A percentile compares a stretch with the other conserved stretches of the same genome.
Evolutionary conservation across 1,284 basidiomycete genomes (phyloP).

Genomic region (Cutaneotrichosporon daszewskae): DNA sequence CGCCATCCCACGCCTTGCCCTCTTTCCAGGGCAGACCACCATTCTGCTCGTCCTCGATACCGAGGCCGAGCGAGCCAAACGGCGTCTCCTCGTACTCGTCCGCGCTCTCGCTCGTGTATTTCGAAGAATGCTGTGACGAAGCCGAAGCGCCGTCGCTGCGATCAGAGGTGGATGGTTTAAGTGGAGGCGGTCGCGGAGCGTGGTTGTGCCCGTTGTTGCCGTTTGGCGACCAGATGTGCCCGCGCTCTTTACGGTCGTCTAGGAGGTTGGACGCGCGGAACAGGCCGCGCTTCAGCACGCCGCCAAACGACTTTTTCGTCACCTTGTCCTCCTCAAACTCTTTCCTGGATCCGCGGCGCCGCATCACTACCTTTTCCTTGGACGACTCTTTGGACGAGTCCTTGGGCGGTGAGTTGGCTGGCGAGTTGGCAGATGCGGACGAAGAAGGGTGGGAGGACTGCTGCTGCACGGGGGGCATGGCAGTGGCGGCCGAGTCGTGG

Average conservation of each 20-base stretch:
- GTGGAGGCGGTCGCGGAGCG: background rate
- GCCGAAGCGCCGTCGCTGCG: conserved; percentile 16
- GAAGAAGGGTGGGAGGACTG: background rate
- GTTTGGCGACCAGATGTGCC: conserved; percentile 11
- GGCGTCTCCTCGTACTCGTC: conserved; percentile 12
- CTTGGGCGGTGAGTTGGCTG: conserved; percentile 5
- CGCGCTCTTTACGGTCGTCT: conserved; percentile 34
- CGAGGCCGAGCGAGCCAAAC: conserved; percentile 18
- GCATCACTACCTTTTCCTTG: no score
- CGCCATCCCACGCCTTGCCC: conserved; percentile 43
- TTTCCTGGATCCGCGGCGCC: conserved; percentile 4
- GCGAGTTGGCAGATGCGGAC: background rate
- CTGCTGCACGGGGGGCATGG: background rate
- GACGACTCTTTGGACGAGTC: conserved; percentile 8
- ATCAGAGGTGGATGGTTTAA: conserved; percentile 5
- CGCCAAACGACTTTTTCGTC: conserved; percentile 20
- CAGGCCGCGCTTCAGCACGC: conserved; percentile 39
- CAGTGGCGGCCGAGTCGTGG: conserved; percentile 12
- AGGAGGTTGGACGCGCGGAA: conserved; percentile 25
- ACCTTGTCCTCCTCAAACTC: conserved; percentile 30
- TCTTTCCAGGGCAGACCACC: conserved; percentile 26
- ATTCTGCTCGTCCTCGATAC: conserved; percentile 23
- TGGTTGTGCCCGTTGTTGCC: background rate
- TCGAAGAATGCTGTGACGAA: conserved; percentile 14
- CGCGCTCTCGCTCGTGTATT: conserved; percentile 5